Percentiles rank a stretch among this genome's conserved stretches.
phyloP scores from a whole-genome alignment of 2,329 filamentous ascomycete genomes.

The Aulographum hederae region DNA sequence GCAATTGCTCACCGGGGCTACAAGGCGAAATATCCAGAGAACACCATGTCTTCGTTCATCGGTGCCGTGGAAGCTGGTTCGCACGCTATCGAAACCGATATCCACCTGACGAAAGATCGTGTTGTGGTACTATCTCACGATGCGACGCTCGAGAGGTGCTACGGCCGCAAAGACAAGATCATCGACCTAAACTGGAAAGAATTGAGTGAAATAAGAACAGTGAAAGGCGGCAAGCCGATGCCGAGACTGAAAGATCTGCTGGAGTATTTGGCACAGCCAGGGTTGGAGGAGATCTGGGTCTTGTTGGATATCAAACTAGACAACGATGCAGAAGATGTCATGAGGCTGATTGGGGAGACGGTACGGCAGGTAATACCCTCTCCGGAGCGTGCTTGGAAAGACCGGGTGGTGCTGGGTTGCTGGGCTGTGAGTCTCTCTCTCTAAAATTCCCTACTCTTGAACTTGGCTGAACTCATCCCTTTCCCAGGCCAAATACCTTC shows the following conservation, averaged over 20 bases:
- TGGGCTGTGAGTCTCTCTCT: constrained; percentile 43
- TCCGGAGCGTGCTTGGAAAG: constrained; percentile 40
- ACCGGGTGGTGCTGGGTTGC: constrained; percentile 60
- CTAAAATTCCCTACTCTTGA: too few relatives aligned
- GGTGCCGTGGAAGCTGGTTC: constrained; percentile 57
- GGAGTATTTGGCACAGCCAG: constrained; percentile 47
- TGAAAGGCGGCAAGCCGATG: constrained; percentile 54
- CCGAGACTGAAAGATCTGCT: constrained; percentile 59
- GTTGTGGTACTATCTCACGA: constrained; percentile 81
- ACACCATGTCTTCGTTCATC: constrained; percentile 63
- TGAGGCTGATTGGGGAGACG: constrained; percentile 47
- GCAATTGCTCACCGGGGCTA: constrained; percentile 65
- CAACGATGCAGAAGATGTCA: constrained; percentile 51
- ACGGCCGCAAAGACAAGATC: constrained; percentile 53
- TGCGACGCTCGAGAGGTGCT: constrained; percentile 60
- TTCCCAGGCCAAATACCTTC: constrained; percentile 44
- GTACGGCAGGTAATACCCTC: constrained; percentile 32
- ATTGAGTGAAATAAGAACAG: constrained; percentile 47
- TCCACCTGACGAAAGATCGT: constrained; percentile 66
- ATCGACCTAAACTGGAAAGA: constrained; percentile 62
- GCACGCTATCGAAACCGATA: constrained; percentile 73
- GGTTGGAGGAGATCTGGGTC: constrained; percentile 53
- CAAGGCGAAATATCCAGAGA: constrained; percentile 66
- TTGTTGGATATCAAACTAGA: constrained; percentile 77
- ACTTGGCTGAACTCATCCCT: too few relatives aligned